Conservation (phyloP, 169 alveolate species). For the Toxoplasma gondii region DNA sequence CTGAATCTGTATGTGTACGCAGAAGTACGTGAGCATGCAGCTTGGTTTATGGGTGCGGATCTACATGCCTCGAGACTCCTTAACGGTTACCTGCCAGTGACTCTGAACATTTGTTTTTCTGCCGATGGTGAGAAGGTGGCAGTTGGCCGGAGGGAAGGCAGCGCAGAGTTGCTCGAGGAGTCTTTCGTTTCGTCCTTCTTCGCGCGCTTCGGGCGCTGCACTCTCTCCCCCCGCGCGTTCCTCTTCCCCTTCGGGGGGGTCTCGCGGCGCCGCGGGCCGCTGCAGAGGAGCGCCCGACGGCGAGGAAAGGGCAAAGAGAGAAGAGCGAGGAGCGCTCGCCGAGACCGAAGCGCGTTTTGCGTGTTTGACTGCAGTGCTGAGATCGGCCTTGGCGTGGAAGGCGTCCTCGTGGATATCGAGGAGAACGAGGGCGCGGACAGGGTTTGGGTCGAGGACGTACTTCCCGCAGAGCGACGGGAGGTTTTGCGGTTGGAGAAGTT, state of each 20-base stretch:
- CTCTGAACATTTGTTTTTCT: background rate
- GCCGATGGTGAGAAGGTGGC: slow-evolving; percentile 50
- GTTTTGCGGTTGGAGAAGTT: slow-evolving; percentile 11
- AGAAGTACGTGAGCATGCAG: background rate
- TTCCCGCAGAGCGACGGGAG: slow-evolving; percentile 39
- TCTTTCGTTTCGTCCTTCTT: background rate
- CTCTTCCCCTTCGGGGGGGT: background rate
- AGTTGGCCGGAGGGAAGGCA: slow-evolving; percentile 61
- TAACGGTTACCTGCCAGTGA: slow-evolving; percentile 40
- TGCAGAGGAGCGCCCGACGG: background rate
- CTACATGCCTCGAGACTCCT: background rate
- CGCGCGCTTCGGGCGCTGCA: background rate
- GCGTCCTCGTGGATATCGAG: slow-evolving; percentile 56
- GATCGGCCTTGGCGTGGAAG: slow-evolving; percentile 15
- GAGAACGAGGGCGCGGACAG: slow-evolving; percentile 18
- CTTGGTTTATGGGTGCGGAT: background rate
- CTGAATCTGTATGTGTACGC: too few species aligned
- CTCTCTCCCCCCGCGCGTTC: background rate
- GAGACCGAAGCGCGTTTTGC: background rate
- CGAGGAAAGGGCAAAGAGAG: background rate
- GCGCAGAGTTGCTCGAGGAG: slow-evolving; percentile 35
- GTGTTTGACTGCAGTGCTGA: background rate
- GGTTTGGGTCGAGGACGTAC: slow-evolving; percentile 50
- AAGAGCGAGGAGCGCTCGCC: background rate
- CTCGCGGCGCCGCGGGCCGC: background rate